Percentiles rank a stretch among this genome's conserved stretches.
Conservation (phyloP, 257 asterid genomes). For the Gardenia jasminoides region DNA sequence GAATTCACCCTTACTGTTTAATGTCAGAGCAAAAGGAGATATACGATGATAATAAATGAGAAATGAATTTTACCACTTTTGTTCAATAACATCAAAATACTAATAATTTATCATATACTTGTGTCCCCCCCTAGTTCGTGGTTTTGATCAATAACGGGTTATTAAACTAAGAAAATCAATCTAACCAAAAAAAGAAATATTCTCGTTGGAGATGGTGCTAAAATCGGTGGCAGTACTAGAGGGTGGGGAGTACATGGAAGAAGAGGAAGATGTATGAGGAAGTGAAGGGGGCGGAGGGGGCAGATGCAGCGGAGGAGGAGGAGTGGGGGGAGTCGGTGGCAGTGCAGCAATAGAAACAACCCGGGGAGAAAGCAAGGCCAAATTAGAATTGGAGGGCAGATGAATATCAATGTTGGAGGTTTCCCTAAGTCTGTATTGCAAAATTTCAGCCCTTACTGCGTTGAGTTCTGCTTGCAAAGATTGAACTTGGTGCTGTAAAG, state of each 20-base stretch:
- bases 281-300: conserved; percentile 19
- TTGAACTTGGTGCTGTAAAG: conserved; percentile 68
- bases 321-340: conserved; percentile 24
- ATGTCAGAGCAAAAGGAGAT: not conserved
- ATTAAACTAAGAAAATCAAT: not conserved
- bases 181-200: conserved; percentile 63
- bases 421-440: conserved; percentile 54
- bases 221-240: conserved; percentile 42
- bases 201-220: conserved; percentile 44
- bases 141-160: not conserved
- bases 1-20: not conserved
- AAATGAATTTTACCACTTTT: not conserved
- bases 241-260: conserved; percentile 46
- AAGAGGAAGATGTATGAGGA: conserved; percentile 32
- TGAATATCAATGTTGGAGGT: conserved; percentile 7
- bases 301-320: conserved; percentile 28
- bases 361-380: conserved; percentile 44
- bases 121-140: not conserved
- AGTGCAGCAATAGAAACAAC: conserved; percentile 41
- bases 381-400: conserved; percentile 35
- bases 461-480: conserved; percentile 53
- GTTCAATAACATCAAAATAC: not conserved
- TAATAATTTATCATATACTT: not conserved
- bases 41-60: not conserved
- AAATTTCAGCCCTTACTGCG: conserved; percentile 54